A percentile compares a stretch with the other conserved stretches of the same genome.
These are phyloP conservation scores for Populus ilicifolia DNA, from an alignment of 345 rosid species.

Conservation along the genomic window DNA sequence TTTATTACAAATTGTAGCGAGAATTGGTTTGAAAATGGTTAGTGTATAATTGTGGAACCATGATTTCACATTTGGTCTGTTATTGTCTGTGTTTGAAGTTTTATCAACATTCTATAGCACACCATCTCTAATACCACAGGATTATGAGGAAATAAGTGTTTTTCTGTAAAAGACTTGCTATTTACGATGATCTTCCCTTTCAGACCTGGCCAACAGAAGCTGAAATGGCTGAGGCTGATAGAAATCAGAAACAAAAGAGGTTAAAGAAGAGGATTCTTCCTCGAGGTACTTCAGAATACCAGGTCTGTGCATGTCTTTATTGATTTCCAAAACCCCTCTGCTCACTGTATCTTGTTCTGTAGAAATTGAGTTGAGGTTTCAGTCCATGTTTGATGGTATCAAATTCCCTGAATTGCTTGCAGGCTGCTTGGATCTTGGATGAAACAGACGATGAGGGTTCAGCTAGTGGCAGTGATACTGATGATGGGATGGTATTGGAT, in stretches of 20 bases:
- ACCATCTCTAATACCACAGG: background rate
- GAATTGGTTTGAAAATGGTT: background rate
- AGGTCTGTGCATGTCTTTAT: slow-evolving; percentile 38
- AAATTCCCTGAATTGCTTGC: slow-evolving; percentile 15
- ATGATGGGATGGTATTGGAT: slow-evolving; percentile 78
- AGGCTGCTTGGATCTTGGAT: slow-evolving; percentile 98
- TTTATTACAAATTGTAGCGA: background rate
- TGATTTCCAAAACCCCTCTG: background rate
- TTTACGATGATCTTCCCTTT: slow-evolving; percentile 15
- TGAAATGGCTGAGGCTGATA: slow-evolving; percentile 86
- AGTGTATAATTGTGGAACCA: background rate
- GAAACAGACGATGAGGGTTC: slow-evolving; percentile 64
- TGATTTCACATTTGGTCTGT: background rate
- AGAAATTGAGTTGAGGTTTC: background rate
- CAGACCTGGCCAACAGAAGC: slow-evolving; percentile 98
- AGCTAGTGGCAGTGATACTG: slow-evolving; percentile 38
- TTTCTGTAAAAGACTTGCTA: slow-evolving; percentile 1
- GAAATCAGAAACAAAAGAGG: slow-evolving; percentile 49
- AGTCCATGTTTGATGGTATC: background rate
- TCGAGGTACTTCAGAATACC: slow-evolving; percentile 90
- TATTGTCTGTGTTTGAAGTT: background rate
- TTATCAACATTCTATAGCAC: background rate
- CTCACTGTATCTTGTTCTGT: background rate
- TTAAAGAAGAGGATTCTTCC: slow-evolving; percentile 64
- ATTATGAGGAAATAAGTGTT: background rate